Evolutionary conservation across 73 alveolate genomes (phyloP).

Genomic region (Tetrahymena borealis): DNA sequence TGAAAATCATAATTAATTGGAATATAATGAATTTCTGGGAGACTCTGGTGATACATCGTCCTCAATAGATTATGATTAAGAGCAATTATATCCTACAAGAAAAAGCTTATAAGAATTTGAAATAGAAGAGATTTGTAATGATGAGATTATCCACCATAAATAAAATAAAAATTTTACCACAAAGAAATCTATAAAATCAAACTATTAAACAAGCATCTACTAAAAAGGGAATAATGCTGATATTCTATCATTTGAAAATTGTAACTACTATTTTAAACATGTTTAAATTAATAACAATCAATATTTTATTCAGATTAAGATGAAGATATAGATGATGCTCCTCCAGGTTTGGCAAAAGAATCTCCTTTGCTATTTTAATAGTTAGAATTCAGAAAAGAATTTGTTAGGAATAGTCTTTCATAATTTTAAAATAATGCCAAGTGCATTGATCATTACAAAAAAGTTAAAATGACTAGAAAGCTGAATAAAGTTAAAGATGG

Average conservation of each 20-base stretch:
- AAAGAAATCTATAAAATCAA: not conserved
- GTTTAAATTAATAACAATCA: not conserved
- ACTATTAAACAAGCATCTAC: not conserved
- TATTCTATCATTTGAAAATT: not conserved
- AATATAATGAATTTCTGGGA: not conserved
- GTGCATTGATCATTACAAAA: not conserved
- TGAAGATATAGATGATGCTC: not conserved
- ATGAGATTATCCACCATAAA: not conserved
- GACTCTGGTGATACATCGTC: not conserved
- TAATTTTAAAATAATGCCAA: not conserved
- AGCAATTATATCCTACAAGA: not conserved
- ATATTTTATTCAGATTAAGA: not conserved
- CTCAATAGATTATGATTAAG: not conserved
- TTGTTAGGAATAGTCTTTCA: not conserved
- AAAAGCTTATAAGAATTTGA: not conserved
- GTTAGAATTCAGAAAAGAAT: not conserved
- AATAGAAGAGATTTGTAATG: not conserved
- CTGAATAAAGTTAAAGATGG: not conserved
- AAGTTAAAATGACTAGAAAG: not conserved
- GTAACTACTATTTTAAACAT: not conserved
- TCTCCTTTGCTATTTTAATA: not conserved
- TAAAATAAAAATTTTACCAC: not conserved
- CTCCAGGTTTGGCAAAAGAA: not conserved
- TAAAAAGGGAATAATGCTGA: not conserved
- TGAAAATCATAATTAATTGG: not conserved